A percentile compares a stretch with the other conserved stretches of the same genome.
phyloP scores from a whole-genome alignment of 352 stramenopile species.

The Phytophthora meadii region DNA sequence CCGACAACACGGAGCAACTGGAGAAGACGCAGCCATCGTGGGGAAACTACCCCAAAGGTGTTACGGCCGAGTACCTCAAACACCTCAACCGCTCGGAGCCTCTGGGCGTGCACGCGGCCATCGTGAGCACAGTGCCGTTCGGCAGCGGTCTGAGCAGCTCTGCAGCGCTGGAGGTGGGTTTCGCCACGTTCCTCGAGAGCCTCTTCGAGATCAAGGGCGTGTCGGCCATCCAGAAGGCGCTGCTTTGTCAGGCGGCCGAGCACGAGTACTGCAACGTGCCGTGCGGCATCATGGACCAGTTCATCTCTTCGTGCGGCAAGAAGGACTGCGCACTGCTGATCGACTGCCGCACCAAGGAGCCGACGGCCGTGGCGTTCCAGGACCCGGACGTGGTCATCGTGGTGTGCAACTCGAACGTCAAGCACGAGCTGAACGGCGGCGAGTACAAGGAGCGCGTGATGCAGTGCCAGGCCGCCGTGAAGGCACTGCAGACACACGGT shows the following conservation, averaged over 20 bases:
- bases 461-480: slow-evolving; percentile 88
- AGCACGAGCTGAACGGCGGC: slow-evolving; percentile 92
- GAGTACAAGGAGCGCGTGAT: slow-evolving; percentile 94
- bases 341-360: slow-evolving; percentile 92
- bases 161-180: slow-evolving; percentile 92
- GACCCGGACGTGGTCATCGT: slow-evolving; percentile 85
- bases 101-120: slow-evolving; percentile 84
- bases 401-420: slow-evolving; percentile 95
- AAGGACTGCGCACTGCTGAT: slow-evolving; percentile 91
- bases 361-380: slow-evolving; percentile 83
- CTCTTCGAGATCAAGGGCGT: slow-evolving; percentile 69
- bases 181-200: slow-evolving; percentile 92
- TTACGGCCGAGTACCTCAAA: slow-evolving; percentile 91
- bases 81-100: slow-evolving; percentile 45
- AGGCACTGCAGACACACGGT: slow-evolving; percentile 69
- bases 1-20: slow-evolving; percentile 55
- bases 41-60: slow-evolving; percentile 95
- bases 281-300: slow-evolving; percentile 98
- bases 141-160: slow-evolving; percentile 93
- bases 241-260: slow-evolving; percentile 95
- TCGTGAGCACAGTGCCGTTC: slow-evolving; percentile 93
- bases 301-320: slow-evolving; percentile 92
- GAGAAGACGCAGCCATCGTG: slow-evolving; percentile 71
- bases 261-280: slow-evolving; percentile 94
- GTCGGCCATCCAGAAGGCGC: slow-evolving; percentile 78